Base-by-base conservation (phyloP, 306 rosid genomes). In the Cyamopsis tetragonoloba region DNA sequence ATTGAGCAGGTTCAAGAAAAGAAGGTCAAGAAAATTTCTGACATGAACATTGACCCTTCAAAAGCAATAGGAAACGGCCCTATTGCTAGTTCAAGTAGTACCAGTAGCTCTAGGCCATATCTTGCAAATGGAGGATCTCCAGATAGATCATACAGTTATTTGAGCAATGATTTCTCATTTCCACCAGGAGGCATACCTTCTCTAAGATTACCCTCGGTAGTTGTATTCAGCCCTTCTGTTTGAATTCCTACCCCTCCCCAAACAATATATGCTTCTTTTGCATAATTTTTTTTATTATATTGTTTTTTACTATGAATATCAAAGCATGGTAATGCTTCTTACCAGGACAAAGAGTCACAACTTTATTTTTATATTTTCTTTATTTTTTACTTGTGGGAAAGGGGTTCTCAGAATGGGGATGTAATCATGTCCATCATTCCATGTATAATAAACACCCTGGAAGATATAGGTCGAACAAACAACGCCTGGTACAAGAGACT, bases 1-100 rank as follows among this genome's bases (percentile, higher is more conserved):
- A 35, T 60, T 80, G 68, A 73, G 68, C 81, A 91, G 99, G 96
- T 91, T 71, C 97, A 95, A 85, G 97, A 95, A 85, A 95, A 91
- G 86, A 90, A 93, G 89, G 82, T 93, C 75, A 90, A 90, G 92
- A 93, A 90, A 85, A 78, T 93, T 51, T 82, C 96, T 51, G 95
- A 82, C 62, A 88, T 88, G 93, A 93, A 93, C 73, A 50, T 93
- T 71, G 97, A 93, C 56, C 71, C 95, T 50, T 83, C 87, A 3
- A 93, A 83, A 78, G 80, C 82, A 61, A 76, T 73, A 41, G 97
- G 84, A 76, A 93, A 90, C 82, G 97, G 92, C 47, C 83, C 88
- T 76, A 43, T 87, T 66, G 91, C 84, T 20, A 86, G 97, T 79
- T 93, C 99, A 55, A 92, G 98, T 79, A 81, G 48, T 86, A 82